Percentiles rank a stretch among this genome's conserved stretches.
phyloP scores from a whole-genome alignment of 768 basidiomycete species.

The Hypholoma sublateritium region DNA sequence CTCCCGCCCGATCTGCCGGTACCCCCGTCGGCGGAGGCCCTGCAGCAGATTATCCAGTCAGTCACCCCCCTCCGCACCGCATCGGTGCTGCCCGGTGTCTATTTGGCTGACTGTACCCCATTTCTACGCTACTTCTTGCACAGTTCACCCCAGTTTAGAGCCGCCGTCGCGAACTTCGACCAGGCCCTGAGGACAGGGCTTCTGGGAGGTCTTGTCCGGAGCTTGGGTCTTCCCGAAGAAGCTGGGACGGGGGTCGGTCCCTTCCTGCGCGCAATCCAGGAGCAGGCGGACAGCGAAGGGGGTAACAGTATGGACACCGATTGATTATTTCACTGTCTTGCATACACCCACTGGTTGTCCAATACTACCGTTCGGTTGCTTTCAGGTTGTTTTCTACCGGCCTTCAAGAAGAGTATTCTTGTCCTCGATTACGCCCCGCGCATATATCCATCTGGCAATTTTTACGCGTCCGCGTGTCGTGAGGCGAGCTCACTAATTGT shows the following conservation, averaged over 20 bases:
- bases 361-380: background rate
- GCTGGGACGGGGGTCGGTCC: conserved; percentile 77
- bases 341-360: background rate
- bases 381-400: background rate
- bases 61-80: conserved; percentile 1
- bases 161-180: conserved; percentile 78
- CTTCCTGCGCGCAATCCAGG: conserved; percentile 79
- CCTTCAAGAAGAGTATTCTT: conserved; percentile 2
- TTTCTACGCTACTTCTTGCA: background rate
- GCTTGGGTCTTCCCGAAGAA: conserved; percentile 81
- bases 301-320: conserved; percentile 75
- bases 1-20: conserved; percentile 77
- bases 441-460: background rate
- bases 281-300: conserved; percentile 60
- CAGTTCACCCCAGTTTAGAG: conserved; percentile 79
- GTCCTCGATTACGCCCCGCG: background rate
- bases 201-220: conserved; percentile 70
- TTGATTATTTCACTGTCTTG: conserved; percentile 6
- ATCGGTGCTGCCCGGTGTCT: background rate
- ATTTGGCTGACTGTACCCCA: background rate
- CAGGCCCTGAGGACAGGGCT: conserved; percentile 82
- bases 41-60: conserved; percentile 71
- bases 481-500: background rate
- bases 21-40: conserved; percentile 64
- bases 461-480: background rate